Evolutionary conservation across 345 rosid genomes (phyloP), one percentile per base, ranked within the genome.

Genomic region (Pistacia integerrima): DNA sequence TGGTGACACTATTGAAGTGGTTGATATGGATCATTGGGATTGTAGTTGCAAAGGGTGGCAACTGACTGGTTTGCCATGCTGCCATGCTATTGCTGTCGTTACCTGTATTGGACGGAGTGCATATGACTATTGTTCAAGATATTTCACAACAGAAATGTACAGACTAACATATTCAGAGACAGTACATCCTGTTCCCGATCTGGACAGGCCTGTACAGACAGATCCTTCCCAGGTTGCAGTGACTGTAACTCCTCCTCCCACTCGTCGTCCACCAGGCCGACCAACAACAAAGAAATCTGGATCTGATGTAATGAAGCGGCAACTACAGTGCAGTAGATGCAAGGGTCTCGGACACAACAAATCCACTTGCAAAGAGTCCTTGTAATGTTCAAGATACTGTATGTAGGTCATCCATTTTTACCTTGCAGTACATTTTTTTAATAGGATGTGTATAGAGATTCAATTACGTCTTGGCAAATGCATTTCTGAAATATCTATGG

Each of bases 341-440:
- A 95, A 93, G 85, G 98, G 98, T 74, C 90, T 90, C 33, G 99
- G 98, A 66, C 99, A 95, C 82, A 93, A 93, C 86, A 95, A 95
- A 87, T 93, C 98, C 30, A 95, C 99, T 72, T 95, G 99, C 92
- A 95, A 93, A 87, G 97, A 86, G 61, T 61, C 78, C 72, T 86
- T 79, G 83, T 88, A 83, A 84, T 69, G 80, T 80, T 79, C 60
- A 77, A 83, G 85, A 67, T 48, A 13, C 72, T 8, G 38, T 41
- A 41, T 41, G 46, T 41, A 5, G 6, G 6, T 41, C 8, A 5
- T 41, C 46, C 46, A 41, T 7, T 41, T 41, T 38, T n/a, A 69
- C 48, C 35, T 62, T 20, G 64, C 72, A 51, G 58, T 28, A 10
- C 60, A 14, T 41, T 20, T 17, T 20, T 67, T 76, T 33, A 30